These are phyloP conservation scores for Alternaria sp. DNA, from an alignment of 2,329 filamentous ascomycete species.

Conservation along the genomic window DNA sequence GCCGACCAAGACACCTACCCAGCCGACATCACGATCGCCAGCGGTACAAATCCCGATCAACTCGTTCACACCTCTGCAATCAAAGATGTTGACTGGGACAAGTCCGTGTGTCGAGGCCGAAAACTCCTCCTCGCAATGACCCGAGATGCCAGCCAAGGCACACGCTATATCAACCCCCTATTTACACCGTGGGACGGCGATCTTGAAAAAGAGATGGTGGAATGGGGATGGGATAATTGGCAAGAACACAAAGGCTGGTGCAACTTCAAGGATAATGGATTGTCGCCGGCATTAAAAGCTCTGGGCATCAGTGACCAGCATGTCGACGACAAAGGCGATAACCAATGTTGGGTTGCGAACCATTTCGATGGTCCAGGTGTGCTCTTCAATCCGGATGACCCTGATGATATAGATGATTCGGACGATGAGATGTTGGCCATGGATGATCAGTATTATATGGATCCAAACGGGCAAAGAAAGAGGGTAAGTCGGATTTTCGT, in stretches of 20 bases:
- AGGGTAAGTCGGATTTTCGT: not conserved
- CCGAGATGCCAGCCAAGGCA: not conserved
- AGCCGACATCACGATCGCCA: not conserved
- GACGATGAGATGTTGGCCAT: not conserved
- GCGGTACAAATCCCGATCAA: not conserved
- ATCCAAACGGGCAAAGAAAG: not conserved
- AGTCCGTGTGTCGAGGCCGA: not conserved
- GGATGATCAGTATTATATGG: not conserved
- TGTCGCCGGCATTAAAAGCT: not conserved
- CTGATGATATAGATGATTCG: not conserved
- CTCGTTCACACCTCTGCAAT: not conserved
- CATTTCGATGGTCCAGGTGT: not conserved
- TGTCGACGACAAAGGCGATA: not conserved
- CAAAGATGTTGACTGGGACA: not conserved
- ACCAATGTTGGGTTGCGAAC: not conserved
- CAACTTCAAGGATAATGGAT: not conserved
- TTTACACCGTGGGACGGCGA: not conserved
- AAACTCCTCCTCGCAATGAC: conserved; percentile 3
- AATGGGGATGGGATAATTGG: not conserved
- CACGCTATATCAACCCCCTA: not conserved
- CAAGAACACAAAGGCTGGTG: not conserved
- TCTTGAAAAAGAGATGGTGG: not conserved
- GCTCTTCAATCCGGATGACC: not conserved
- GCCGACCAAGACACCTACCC: not conserved
- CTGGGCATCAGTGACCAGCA: not conserved